Evolutionary conservation across 495 filamentous ascomycete species (phyloP).

Genomic region (Aspergillus ostianus): DNA sequence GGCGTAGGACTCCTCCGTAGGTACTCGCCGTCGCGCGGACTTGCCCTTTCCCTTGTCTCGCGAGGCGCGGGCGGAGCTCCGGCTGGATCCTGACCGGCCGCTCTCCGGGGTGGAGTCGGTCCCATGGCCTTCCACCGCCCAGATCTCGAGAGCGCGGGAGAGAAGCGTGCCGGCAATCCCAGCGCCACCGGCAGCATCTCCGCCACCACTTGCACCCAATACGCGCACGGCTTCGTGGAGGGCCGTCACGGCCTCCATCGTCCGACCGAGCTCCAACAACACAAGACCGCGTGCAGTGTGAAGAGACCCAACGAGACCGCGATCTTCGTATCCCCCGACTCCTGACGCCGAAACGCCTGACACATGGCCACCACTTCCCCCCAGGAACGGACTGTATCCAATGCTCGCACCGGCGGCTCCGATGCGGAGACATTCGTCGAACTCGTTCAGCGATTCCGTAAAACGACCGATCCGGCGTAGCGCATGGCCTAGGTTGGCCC

Average conservation of each 20-base stretch:
- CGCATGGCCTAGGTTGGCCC: slow-evolving; percentile 86
- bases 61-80: slow-evolving; percentile 21
- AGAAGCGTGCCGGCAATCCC: slow-evolving; percentile 73
- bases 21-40: slow-evolving; percentile 22
- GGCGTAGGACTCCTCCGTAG: slow-evolving; percentile 20
- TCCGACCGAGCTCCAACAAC: slow-evolving; percentile 63
- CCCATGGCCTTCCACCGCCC: slow-evolving; percentile 41
- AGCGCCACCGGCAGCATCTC: slow-evolving; percentile 61
- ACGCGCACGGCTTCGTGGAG: slow-evolving; percentile 69
- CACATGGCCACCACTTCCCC: slow-evolving; percentile 36
- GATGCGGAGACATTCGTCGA: slow-evolving; percentile 76
- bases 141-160: slow-evolving; percentile 71
- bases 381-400: slow-evolving; percentile 42
- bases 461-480: slow-evolving; percentile 69
- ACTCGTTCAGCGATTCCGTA: slow-evolving; percentile 70
- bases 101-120: slow-evolving; percentile 28
- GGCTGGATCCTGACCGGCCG: slow-evolving; percentile 14
- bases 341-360: slow-evolving; percentile 36
- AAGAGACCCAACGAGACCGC: slow-evolving; percentile 43
- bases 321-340: slow-evolving; percentile 48
- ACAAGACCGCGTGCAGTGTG: slow-evolving; percentile 61
- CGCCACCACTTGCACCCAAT: slow-evolving; percentile 46
- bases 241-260: slow-evolving; percentile 63
- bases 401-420: slow-evolving; percentile 67
- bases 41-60: slow-evolving; percentile 34